These are phyloP conservation scores for Gossypium gossypioides DNA, from an alignment of 441 rosid species.

Conservation along the genomic window DNA sequence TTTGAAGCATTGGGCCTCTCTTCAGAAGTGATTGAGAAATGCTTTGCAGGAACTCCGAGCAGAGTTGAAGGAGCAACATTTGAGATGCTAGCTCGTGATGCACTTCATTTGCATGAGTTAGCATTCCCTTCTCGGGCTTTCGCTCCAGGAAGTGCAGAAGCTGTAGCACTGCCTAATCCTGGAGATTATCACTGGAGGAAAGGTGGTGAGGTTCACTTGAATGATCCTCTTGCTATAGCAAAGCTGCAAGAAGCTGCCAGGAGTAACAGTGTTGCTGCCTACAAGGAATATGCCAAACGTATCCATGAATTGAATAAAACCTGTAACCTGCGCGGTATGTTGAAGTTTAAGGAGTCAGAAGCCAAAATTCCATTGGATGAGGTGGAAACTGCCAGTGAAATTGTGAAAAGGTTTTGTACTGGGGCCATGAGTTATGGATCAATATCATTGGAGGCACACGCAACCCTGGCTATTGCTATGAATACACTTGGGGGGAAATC, in stretches of 20 bases:
- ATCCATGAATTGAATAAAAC: constrained; percentile 81
- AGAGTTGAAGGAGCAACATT: constrained; percentile 99
- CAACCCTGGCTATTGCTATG: constrained; percentile 92
- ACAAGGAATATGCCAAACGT: constrained; percentile 89
- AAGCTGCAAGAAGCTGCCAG: constrained; percentile 97
- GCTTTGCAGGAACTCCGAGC: constrained; percentile 99
- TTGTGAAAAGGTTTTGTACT: constrained; percentile 93
- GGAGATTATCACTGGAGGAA: constrained; percentile 99
- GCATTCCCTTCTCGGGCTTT: constrained; percentile 68
- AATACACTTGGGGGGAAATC: constrained; percentile 95
- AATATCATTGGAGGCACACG: constrained; percentile 89
- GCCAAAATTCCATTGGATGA: constrained; percentile 66
- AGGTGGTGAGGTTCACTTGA: constrained; percentile 93
- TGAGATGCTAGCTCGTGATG: constrained; percentile 93
- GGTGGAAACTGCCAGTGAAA: constrained; percentile 96
- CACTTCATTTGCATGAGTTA: constrained; percentile 74
- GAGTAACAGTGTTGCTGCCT: constrained; percentile 81
- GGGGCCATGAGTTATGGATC: constrained; percentile 99
- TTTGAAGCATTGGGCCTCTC: constrained; percentile 99
- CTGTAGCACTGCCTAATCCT: constrained; percentile 84
- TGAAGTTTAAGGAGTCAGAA: constrained; percentile 70
- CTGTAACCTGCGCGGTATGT: constrained; percentile 89
- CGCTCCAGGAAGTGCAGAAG: constrained; percentile 98
- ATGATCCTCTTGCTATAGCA: constrained; percentile 95
- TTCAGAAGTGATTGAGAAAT: constrained; percentile 85